Evolutionary conservation across 805 yeast genomes (phyloP).

Genomic region (Candida maesae): DNA sequence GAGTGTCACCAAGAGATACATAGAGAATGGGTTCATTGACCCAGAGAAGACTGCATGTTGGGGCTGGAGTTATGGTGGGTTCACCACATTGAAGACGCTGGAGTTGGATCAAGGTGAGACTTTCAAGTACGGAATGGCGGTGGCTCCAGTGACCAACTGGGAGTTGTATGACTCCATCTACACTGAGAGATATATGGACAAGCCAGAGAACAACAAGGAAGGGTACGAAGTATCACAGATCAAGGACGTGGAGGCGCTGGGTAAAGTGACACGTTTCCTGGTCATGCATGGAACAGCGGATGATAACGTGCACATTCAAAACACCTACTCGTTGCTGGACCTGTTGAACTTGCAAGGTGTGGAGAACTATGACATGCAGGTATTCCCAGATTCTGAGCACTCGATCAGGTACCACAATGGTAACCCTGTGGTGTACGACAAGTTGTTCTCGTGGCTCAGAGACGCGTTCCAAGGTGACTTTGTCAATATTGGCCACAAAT

Average conservation of each 20-base stretch:
- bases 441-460: constrained; percentile 58
- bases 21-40: constrained; percentile 20
- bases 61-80: constrained; percentile 99
- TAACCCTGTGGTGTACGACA: constrained; percentile 61
- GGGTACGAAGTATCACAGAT: constrained; percentile 66
- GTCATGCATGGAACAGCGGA: constrained; percentile 98
- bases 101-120: constrained; percentile 72
- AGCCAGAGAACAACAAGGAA: constrained; percentile 60
- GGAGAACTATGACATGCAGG: constrained; percentile 76
- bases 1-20: constrained; percentile 60
- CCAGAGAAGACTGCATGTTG: constrained; percentile 56
- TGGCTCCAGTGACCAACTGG: constrained; percentile 98
- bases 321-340: constrained; percentile 76
- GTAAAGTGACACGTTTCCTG: constrained; percentile 59
- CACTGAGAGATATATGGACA: constrained; percentile 91
- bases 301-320: constrained; percentile 95
- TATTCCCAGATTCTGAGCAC: constrained; percentile 83
- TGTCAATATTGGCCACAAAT: constrained; percentile 21
- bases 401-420: constrained; percentile 71
- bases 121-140: constrained; percentile 89
- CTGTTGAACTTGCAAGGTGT: constrained; percentile 61
- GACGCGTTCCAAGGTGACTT: constrained; percentile 57
- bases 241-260: constrained; percentile 50
- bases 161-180: constrained; percentile 85
- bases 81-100: constrained; percentile 80